Base-by-base conservation (phyloP, 2,329 filamentous ascomycete genomes). In the Boeremia exigua region DNA sequence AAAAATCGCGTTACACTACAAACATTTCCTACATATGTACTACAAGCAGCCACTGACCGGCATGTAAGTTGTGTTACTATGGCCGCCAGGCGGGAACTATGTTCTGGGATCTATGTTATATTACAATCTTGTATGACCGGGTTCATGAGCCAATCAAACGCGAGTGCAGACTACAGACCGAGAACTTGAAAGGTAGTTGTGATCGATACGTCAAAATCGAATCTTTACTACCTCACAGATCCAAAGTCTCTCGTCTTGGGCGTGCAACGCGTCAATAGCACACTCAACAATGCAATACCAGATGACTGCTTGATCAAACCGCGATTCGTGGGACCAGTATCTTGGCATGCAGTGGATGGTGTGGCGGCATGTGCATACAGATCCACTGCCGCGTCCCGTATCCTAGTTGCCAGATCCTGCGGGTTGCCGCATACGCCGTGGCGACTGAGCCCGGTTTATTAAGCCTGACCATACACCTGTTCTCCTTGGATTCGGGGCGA, bases 1-100 rank as follows among this genome's bases (percentile, higher is more conserved):
- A 23, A 23, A 23, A 23, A 23, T 23, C 19, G 19, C 19, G 19
- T 23, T 23, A 23, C 19, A 23, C 19, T 23, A 23, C 19, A 23
- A 23, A 23, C 43, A 47, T 34, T 37, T 48, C 46, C 44, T 53
- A 48, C 27, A 2, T 23, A 29, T 30, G 40, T 52, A 34, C 28
- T 27, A 43, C 48, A 45, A 58, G 46, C 49, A 48, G 55, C 32
- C 25, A 37, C 40, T 36, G 27, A 28, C 33, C 29, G 53, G 45
- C 54, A 55, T 46, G 9, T 53, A 48, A 43, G 44, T 23, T 32
- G 56, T 55, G 42, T 33, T 38, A 25, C 44, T 37, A 32, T 23
- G 12, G n/a, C 12, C 14, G 12, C 29, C 37, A 23, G 53, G 5
- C 36, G 12, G 9, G 27, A 17, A 33, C 44, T 47, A 39, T 34